Evolutionary conservation across 192 early-diverging fungal species (phyloP).

Genomic region (Rhizoclosmatium sp.): DNA sequence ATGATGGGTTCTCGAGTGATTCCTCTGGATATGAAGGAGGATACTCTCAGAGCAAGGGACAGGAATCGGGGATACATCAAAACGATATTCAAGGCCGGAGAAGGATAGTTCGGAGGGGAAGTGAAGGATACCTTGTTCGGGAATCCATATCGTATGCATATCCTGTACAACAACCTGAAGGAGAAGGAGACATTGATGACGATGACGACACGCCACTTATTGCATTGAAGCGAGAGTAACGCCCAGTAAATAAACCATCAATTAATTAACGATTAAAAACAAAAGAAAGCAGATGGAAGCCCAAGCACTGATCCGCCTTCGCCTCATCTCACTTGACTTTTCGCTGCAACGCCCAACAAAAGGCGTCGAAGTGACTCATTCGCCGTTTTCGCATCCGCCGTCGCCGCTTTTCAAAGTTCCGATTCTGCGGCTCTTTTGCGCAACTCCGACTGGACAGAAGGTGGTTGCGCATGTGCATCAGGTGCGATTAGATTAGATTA

Average conservation of each 20-base stretch:
- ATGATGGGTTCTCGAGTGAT: constrained; percentile 3
- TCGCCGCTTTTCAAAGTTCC: constrained; percentile 56
- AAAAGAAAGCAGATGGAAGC: too few species aligned
- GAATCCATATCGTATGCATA: not conserved
- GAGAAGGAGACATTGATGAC: constrained; percentile 1
- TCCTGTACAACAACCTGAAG: not conserved
- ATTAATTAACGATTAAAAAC: too few species aligned
- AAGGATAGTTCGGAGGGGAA: constrained; percentile 49
- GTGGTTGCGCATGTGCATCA: constrained; percentile 86
- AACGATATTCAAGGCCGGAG: not conserved
- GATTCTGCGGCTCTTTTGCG: constrained; percentile 85
- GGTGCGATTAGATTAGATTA: constrained; percentile 40
- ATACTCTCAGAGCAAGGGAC: not conserved
- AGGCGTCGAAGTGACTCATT: constrained; percentile 13
- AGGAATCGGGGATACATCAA: constrained; percentile 14
- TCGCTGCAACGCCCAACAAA: not conserved
- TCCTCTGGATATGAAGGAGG: not conserved
- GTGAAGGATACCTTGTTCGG: constrained; percentile 62
- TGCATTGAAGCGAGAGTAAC: not conserved
- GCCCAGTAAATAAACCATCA: not conserved
- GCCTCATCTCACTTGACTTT: constrained; percentile 7
- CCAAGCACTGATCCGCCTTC: not conserved
- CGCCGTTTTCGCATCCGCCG: constrained; percentile 23
- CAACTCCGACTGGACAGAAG: constrained; percentile 73
- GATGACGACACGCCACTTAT: constrained; percentile 33